These are phyloP conservation scores for Suillus paluster DNA, from an alignment of 768 basidiomycete genomes.

Conservation along the genomic window DNA sequence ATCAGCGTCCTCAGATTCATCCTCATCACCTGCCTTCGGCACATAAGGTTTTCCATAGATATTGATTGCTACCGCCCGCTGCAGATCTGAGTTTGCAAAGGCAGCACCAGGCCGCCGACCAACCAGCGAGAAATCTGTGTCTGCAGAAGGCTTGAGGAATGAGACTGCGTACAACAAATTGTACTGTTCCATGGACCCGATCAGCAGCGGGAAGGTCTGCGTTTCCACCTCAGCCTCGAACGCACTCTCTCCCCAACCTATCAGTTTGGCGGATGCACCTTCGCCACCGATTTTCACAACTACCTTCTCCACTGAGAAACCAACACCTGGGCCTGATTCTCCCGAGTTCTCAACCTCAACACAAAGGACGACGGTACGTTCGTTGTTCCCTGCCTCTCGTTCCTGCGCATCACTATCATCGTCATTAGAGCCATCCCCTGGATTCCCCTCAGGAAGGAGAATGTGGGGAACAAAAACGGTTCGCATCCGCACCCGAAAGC, in stretches of 20 bases:
- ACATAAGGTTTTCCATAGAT: conserved; percentile 76
- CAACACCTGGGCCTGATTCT: conserved; percentile 59
- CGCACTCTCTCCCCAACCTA: conserved; percentile 51
- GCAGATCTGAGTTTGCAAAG: conserved; percentile 50
- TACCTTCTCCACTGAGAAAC: conserved; percentile 78
- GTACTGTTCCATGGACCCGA: conserved; percentile 79
- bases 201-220: conserved; percentile 67
- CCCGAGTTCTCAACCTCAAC: conserved; percentile 89
- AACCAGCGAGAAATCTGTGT: conserved; percentile 45
- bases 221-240: conserved; percentile 40
- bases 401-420: conserved; percentile 42
- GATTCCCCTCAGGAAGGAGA: conserved; percentile 53
- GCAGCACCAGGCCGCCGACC: conserved; percentile 38
- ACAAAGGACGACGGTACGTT: conserved; percentile 87
- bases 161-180: conserved; percentile 91
- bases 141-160: conserved; percentile 69
- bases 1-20: conserved; percentile 18
- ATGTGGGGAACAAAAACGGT: conserved; percentile 91
- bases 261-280: conserved; percentile 53
- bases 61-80: conserved; percentile 79
- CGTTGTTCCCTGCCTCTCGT: conserved; percentile 72
- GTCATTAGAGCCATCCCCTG: conserved; percentile 30
- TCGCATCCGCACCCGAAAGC: conserved; percentile 92
- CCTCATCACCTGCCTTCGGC: conserved; percentile 22
- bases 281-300: conserved; percentile 77